A percentile compares a stretch with the other conserved stretches of the same genome.
These are phyloP conservation scores for Tremella yokohamensis DNA, from an alignment of 768 basidiomycete species.

Conservation along the genomic window DNA sequence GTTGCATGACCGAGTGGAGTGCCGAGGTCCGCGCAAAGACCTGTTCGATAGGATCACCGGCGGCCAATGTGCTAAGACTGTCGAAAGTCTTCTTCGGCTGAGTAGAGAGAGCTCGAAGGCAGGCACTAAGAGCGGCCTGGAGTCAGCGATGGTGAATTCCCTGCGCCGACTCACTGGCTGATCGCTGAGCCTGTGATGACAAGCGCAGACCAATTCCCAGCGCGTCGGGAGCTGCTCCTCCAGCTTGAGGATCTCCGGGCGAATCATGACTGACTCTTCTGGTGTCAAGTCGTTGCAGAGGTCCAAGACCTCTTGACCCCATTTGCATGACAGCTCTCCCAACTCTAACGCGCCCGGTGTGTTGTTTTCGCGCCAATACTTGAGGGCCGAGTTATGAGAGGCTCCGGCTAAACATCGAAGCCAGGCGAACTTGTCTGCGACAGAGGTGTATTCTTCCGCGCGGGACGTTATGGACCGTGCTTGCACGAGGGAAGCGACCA, in stretches of 20 bases:
- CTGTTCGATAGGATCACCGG: not conserved
- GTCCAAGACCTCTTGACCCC: constrained; percentile 58
- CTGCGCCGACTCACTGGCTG: constrained; percentile 58
- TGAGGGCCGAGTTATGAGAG: constrained; percentile 46
- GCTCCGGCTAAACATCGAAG: constrained; percentile 41
- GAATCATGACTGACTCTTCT: constrained; percentile 28
- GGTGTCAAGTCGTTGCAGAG: not conserved
- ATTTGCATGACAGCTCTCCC: constrained; percentile 60
- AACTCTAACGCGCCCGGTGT: constrained; percentile 68
- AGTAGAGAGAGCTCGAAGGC: not conserved
- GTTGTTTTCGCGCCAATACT: constrained; percentile 63
- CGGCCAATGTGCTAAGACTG: not conserved
- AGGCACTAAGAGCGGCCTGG: constrained; percentile 31
- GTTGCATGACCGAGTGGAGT: not conserved
- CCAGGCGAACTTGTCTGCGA: constrained; percentile 33
- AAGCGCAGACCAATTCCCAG: constrained; percentile 78
- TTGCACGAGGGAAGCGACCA: not conserved
- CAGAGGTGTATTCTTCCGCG: no score
- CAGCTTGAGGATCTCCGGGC: constrained; percentile 12
- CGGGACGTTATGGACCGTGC: no score
- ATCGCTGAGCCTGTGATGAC: constrained; percentile 72
- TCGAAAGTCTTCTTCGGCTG: not conserved
- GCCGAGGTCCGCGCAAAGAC: not conserved
- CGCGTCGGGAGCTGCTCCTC: constrained; percentile 62
- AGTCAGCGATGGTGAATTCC: not conserved